A percentile compares a stretch with the other conserved stretches of the same genome.
Conservation (phyloP, 1,139 yeast genomes). For the Sugiyamaella xylanicola region DNA sequence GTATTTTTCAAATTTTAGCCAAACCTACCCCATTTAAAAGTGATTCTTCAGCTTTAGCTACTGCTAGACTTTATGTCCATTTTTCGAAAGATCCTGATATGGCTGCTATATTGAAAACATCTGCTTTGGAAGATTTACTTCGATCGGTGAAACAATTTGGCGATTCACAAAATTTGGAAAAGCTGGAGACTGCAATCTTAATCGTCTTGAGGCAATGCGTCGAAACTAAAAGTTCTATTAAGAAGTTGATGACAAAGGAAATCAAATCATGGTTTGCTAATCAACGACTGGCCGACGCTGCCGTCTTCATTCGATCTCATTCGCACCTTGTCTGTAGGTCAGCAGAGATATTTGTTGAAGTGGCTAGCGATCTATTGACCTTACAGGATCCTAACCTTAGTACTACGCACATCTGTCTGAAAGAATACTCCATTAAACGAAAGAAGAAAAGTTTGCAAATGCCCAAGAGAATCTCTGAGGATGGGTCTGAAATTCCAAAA, state of each 20-base stretch:
- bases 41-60: constrained; percentile 52
- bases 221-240: constrained; percentile 60
- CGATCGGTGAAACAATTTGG: constrained; percentile 34
- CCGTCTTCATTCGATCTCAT: constrained; percentile 56
- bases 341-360: constrained; percentile 57
- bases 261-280: constrained; percentile 43
- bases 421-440: constrained; percentile 25
- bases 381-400: constrained; percentile 24
- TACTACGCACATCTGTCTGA: constrained; percentile 27
- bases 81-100: constrained; percentile 51
- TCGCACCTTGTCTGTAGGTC: constrained; percentile 61
- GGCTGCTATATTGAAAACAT: constrained; percentile 48
- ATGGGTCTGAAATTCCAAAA: constrained; percentile 6
- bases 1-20: constrained; percentile 51
- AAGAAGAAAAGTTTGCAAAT: constrained; percentile 20
- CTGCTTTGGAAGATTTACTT: constrained; percentile 44
- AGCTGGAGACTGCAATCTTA: constrained; percentile 38
- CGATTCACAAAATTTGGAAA: constrained; percentile 34
- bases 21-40: constrained; percentile 46
- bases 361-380: constrained; percentile 49
- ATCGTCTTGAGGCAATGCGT: constrained; percentile 67
- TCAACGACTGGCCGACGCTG: constrained; percentile 51
- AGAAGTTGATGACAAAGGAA: constrained; percentile 48
- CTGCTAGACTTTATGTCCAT: constrained; percentile 56
- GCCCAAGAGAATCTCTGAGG: constrained; percentile 13